A percentile compares a stretch with the other conserved stretches of the same genome.
phyloP scores from a whole-genome alignment of 805 yeast genomes.

The Pachysolen tannophilus region DNA sequence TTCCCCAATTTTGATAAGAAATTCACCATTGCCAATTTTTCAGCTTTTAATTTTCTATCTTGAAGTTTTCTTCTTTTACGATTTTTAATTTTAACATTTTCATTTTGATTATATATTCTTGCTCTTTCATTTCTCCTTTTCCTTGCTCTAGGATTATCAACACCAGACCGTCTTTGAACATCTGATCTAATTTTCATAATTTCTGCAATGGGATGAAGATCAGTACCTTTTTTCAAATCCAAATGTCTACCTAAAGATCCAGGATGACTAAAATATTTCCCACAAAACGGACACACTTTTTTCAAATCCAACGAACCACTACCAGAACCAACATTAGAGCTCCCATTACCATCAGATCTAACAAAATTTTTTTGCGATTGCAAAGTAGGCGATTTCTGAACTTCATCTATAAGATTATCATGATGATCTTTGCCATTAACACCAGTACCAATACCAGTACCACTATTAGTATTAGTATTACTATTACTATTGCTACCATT shows the following conservation, averaged over 20 bases:
- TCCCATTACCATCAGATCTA: background rate
- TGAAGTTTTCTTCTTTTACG: constrained; percentile 34
- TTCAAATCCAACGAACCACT: background rate
- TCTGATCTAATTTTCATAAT: constrained; percentile 37
- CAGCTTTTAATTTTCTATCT: constrained; percentile 33
- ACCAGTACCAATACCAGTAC: background rate
- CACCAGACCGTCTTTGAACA: constrained; percentile 45
- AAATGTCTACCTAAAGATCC: constrained; percentile 56
- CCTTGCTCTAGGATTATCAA: constrained; percentile 11
- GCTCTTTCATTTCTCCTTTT: constrained; percentile 31
- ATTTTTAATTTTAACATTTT: constrained; percentile 38
- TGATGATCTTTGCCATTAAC: background rate
- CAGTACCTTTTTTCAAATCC: constrained; percentile 46
- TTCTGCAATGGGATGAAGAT: constrained; percentile 39
- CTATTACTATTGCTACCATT: background rate
- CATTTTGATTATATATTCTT: constrained; percentile 35
- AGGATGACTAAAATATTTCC: constrained; percentile 43
- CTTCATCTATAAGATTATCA: no score
- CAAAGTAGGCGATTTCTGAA: no score
- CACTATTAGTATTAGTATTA: background rate
- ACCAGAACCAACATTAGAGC: background rate
- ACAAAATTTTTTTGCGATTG: no score
- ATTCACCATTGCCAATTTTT: constrained; percentile 23
- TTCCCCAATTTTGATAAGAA: constrained; percentile 28
- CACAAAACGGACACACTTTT: constrained; percentile 26